A percentile compares a stretch with the other conserved stretches of the same genome.
Evolutionary conservation across 257 asterid species (phyloP).

Genomic region (Fraxinus excelsior): DNA sequence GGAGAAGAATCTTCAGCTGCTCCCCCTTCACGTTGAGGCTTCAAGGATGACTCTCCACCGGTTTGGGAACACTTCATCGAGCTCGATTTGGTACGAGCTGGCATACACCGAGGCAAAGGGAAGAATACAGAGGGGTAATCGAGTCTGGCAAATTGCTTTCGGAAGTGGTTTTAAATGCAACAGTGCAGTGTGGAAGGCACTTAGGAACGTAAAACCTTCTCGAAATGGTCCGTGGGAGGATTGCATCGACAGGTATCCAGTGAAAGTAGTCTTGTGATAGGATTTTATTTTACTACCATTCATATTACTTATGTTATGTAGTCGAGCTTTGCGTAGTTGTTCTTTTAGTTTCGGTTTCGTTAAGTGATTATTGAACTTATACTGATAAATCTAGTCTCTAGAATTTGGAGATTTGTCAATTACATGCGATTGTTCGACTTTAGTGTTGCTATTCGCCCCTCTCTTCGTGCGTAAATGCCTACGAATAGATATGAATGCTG

Average conservation of each 20-base stretch:
- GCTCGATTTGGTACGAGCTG: neutral
- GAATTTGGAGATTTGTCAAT: neutral
- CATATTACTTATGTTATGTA: neutral
- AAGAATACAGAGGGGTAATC: conserved; percentile 3
- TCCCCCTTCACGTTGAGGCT: neutral
- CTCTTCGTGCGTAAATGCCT: neutral
- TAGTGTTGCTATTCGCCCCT: neutral
- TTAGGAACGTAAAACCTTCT: conserved; percentile 1
- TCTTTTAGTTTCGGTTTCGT: neutral
- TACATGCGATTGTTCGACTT: neutral
- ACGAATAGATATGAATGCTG: too few species aligned
- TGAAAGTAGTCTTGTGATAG: neutral
- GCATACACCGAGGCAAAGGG: conserved; percentile 10
- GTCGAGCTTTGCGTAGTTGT: neutral
- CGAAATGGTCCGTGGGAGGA: conserved; percentile 1
- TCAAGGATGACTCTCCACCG: neutral
- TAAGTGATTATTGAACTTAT: too few species aligned
- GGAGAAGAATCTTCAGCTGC: neutral
- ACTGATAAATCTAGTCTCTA: neutral
- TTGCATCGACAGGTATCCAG: neutral
- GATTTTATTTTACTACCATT: neutral
- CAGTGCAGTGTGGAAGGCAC: conserved; percentile 9
- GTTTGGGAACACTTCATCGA: neutral
- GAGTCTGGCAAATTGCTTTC: conserved; percentile 14
- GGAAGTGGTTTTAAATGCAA: conserved; percentile 1